phyloP scores from a whole-genome alignment of 2,329 filamentous ascomycete genomes.

The Diplocarpon rosae region DNA sequence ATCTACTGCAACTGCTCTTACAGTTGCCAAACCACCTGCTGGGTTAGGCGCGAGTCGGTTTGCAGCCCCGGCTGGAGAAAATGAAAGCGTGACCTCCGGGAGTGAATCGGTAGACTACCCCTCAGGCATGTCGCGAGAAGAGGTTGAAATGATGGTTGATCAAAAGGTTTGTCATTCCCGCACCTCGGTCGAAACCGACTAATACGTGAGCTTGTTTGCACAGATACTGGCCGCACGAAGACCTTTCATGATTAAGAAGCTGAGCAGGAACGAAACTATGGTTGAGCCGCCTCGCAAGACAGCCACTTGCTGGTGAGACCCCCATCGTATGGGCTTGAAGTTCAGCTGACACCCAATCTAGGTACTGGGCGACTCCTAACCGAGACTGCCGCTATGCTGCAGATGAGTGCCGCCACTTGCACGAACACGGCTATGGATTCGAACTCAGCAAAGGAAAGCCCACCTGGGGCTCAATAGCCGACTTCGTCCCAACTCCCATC shows the following conservation, averaged over 20 bases:
- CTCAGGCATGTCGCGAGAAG: slow-evolving; percentile 6
- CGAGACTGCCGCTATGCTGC: slow-evolving; percentile 19
- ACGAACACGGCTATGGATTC: slow-evolving; percentile 6
- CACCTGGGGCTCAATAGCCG: slow-evolving; percentile 16
- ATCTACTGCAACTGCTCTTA: not conserved
- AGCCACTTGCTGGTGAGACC: slow-evolving; percentile 12
- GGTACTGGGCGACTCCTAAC: slow-evolving; percentile 10
- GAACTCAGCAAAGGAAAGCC: slow-evolving; percentile 15
- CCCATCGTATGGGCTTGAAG: not conserved
- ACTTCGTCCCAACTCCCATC: slow-evolving; percentile 5
- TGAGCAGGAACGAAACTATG: slow-evolving; percentile 8
- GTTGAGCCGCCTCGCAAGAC: slow-evolving; percentile 13
- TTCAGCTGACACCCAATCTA: not conserved
- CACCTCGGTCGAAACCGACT: not conserved
- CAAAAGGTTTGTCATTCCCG: slow-evolving; percentile 10
- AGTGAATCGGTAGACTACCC: not conserved
- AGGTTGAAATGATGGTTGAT: slow-evolving; percentile 12
- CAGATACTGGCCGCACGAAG: slow-evolving; percentile 9
- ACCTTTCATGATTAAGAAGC: not conserved
- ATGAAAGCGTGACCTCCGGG: slow-evolving; percentile 1
- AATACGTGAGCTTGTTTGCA: not conserved
- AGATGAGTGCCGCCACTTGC: slow-evolving; percentile 21
- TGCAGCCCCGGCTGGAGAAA: slow-evolving; percentile 11
- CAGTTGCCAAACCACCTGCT: slow-evolving; percentile 1
- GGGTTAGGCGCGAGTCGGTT: slow-evolving; percentile 13